Percentiles rank a stretch among this genome's conserved stretches.
phyloP scores from a whole-genome alignment of 169 alveolate species.

The Eimeria maxima region DNA sequence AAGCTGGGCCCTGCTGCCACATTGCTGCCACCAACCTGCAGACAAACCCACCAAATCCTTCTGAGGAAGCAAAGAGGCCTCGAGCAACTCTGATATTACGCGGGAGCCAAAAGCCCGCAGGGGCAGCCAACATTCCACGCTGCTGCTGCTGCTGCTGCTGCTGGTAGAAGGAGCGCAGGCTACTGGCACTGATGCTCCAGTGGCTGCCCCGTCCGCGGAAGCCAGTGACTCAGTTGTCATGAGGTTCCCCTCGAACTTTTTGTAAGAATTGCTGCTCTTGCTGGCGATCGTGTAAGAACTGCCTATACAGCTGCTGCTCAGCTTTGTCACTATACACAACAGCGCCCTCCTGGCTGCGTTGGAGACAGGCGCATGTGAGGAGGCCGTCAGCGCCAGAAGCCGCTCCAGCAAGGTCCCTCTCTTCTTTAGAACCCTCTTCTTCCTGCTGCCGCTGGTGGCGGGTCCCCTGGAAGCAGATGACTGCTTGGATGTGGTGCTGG shows the following conservation, averaged over 20 bases:
- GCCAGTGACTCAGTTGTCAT: too few species aligned
- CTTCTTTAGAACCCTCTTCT: not conserved
- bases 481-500: not conserved
- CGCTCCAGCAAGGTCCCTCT: constrained; percentile 6
- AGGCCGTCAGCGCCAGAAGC: not conserved
- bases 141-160: constrained; percentile 25
- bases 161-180: not conserved
- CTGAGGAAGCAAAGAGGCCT: not conserved
- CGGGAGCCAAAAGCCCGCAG: not conserved
- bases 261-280: not conserved
- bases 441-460: not conserved
- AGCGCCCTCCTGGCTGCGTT: constrained; percentile 18
- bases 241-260: too few species aligned
- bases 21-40: constrained; percentile 31
- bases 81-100: not conserved
- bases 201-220: not conserved
- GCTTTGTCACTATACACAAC: not conserved
- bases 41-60: not conserved
- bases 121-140: not conserved
- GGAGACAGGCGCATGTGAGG: not conserved
- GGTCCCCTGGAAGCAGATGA: not conserved
- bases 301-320: not conserved
- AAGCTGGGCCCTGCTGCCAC: constrained; percentile 9
- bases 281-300: constrained; percentile 8
- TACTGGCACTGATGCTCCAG: not conserved